A percentile compares a stretch with the other conserved stretches of the same genome.
Evolutionary conservation across 257 asterid species (phyloP).

Genomic region (Sherardia arvensis): DNA sequence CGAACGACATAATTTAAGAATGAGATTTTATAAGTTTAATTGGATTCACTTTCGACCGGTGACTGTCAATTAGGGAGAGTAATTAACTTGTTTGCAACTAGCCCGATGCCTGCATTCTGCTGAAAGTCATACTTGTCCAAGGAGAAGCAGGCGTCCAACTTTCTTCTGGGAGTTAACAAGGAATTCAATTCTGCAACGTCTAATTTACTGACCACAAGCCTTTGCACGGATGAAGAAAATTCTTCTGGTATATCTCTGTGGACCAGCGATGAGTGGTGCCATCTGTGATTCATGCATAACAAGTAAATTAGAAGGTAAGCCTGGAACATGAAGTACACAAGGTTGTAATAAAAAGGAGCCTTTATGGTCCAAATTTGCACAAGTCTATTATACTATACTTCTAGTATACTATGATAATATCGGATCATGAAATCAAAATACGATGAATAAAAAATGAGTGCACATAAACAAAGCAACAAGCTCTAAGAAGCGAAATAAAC

Average conservation of each 20-base stretch:
- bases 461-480: too few relatives aligned
- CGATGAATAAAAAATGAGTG: too few relatives aligned
- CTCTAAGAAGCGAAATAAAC: too few relatives aligned
- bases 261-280: slow-evolving; percentile 41
- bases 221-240: slow-evolving; percentile 35
- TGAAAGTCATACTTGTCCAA: slow-evolving; percentile 62
- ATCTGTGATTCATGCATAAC: slow-evolving; percentile 35
- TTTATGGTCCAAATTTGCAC: too few relatives aligned
- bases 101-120: slow-evolving; percentile 73
- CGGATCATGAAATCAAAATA: too few relatives aligned
- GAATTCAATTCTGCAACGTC: slow-evolving; percentile 49
- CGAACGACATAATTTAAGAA: too few relatives aligned
- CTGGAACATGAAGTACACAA: too few relatives aligned
- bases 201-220: slow-evolving; percentile 43
- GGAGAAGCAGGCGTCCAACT: slow-evolving; percentile 69
- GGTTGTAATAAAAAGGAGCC: too few relatives aligned
- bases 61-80: slow-evolving; percentile 34
- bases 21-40: slow-evolving; percentile 6
- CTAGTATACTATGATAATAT: too few relatives aligned
- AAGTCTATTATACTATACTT: too few relatives aligned
- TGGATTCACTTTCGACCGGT: too few relatives aligned
- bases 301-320: neutral
- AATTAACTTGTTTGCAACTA: slow-evolving; percentile 63
- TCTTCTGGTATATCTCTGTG: slow-evolving; percentile 70
- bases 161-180: slow-evolving; percentile 42